Evolutionary conservation across 305 asterid genomes (phyloP), one percentile per base, ranked within the genome.

Genomic region (Fraxinus angustifolia): DNA sequence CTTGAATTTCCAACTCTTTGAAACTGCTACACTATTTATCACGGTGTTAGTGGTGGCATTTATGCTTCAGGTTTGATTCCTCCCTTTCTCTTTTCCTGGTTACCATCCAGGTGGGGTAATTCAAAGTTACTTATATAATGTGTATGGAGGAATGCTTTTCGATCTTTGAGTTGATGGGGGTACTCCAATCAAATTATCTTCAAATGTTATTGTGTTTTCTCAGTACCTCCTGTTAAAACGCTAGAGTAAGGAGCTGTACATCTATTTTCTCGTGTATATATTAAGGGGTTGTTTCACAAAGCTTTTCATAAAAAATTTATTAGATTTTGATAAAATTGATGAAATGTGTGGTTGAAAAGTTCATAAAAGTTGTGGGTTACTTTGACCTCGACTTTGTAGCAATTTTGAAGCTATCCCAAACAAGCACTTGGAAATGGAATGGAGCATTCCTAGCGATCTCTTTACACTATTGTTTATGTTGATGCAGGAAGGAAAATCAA

Each of bases 401-500:
- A 3, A 45, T 17, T 45, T 45, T 45, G 12, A 45, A 12, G 56
- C 1, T 45, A 45, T 45, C 56, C 56, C 60, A 50, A 50, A 16
- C 21, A 50, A 16, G 21, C 8, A 4, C 60, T 67, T 23, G 31
- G 74, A 68, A 68, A 68, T 68, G 21, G 34, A 68, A 23, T 65
- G 35, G 34, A 26, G 35, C 73, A 8, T 23, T 65, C n/a, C 6
- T 26, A 23, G 35, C 30, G 16, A n/a, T 35, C 3, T 50, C 72
- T 74, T 82, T 42, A 38, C 6, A 12, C 21, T 76, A 31, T 77
- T 85, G 82, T 82, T 87, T 79, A 23, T 77, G 75, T 81, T 33
- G 50, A 74, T 91, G 90, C 96, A 96, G 99, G 99, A 96, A 84
- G 99, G 99, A 62, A 95, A 93, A 83, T 96, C 99, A 30, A 96